A percentile compares a stretch with the other conserved stretches of the same genome.
Evolutionary conservation across 306 rosid species (phyloP).

Genomic region (Pterocarpus santalinus): DNA sequence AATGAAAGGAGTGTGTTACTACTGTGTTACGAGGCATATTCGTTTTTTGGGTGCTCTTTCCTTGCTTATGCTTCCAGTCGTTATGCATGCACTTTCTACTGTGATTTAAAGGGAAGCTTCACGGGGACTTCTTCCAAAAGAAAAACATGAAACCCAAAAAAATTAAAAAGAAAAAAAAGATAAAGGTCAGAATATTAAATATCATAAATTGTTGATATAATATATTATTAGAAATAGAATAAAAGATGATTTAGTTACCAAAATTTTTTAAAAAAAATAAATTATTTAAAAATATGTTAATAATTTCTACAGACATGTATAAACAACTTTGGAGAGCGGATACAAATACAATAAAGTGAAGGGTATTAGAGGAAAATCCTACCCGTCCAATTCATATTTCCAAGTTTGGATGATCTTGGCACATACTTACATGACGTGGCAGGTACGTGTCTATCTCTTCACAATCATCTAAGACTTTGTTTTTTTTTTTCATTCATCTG

Average conservation of each 20-base stretch:
- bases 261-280: no score
- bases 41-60: not conserved
- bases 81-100: conserved; percentile 7
- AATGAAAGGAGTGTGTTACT: not conserved
- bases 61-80: not conserved
- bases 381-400: not conserved
- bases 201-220: not conserved
- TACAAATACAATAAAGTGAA: not conserved
- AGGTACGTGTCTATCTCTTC: conserved; percentile 41
- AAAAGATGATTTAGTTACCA: no score
- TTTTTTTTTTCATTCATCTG: not conserved
- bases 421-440: conserved; percentile 51
- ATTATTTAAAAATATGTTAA: no score
- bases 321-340: no score
- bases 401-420: conserved; percentile 8
- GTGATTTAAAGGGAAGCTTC: conserved; percentile 3
- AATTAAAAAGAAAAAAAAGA: not conserved
- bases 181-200: not conserved
- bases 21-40: not conserved
- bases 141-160: not conserved
- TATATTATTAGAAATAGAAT: no score
- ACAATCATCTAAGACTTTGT: not conserved
- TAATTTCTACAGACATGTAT: no score
- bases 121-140: not conserved
- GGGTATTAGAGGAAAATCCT: not conserved